Base-by-base conservation (phyloP, 768 basidiomycete species). In the Ramaria sp. region DNA sequence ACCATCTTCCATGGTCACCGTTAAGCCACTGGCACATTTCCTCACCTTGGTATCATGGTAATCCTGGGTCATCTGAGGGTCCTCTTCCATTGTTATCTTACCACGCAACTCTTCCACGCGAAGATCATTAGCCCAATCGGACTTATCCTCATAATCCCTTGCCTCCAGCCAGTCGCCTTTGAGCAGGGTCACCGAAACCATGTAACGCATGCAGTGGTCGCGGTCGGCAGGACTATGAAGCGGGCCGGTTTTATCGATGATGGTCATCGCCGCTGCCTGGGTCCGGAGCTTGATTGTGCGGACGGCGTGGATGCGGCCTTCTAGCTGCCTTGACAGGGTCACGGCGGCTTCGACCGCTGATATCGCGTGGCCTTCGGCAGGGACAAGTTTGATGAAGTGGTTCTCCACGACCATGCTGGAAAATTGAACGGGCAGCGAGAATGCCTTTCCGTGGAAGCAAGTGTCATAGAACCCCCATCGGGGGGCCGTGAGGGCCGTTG, bases 151-250 rank as follows among this genome's bases (percentile, higher is more conserved):
- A 45, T 59, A 59, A 43, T 59, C 58, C 12, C 9, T 3, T 24
- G 53, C 43, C 20, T 43, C 38, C 3, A 20, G 51, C 58, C 58
- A 59, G 17, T 31, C 53, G 24, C 58, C 53, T 30, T 59, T 59
- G n/a, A 59, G 58, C 41, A 59, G 51, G 46, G 53, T 54, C 17
- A 59, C 52, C 15, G 58, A 51, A 39, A 59, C 53, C 42, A 59
- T 54, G 38, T 59, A 54, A 12, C 58, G 58, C 58, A 59, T 59
- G 53, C 58, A 59, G 58, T 59, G 58, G 38, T 59, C 58, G 22
- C 58, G 58, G 33, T 59, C 58, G 34, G 58, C 58, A 4, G 58
- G 37, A 39, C 53, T 59, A 47, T 54, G 51, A 33, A 59, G 38
- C 43, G 53, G 58, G 53, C 53, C 52, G 1, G 24, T 27, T 34